A percentile compares a stretch with the other conserved stretches of the same genome.
phyloP scores from a whole-genome alignment of 139 green algal genomes.

The Medakamo hakoo region DNA sequence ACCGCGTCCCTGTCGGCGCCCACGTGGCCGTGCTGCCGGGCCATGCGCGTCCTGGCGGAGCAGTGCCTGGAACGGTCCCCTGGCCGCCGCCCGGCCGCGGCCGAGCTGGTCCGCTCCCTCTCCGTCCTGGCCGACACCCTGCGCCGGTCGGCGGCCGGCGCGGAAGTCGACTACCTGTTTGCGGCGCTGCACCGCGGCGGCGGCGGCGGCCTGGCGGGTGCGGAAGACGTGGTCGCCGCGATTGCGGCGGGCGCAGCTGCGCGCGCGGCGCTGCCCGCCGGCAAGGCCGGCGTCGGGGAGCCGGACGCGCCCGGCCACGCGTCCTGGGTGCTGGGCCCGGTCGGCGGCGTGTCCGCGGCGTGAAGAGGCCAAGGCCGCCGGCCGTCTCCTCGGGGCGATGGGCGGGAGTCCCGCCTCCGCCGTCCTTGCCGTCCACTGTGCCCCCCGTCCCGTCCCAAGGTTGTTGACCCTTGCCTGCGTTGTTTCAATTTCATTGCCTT shows the following conservation, averaged over 20 bases:
- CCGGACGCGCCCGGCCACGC: too few species aligned
- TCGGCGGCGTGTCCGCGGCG: too few species aligned
- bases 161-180: background rate
- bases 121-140: background rate
- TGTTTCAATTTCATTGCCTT: background rate
- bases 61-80: too few species aligned
- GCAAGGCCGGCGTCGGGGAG: background rate
- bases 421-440: too few species aligned
- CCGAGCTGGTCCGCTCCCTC: background rate
- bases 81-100: too few species aligned
- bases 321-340: too few species aligned
- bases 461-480: background rate
- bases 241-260: background rate
- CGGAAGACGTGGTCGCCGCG: background rate
- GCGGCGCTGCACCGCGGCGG: background rate
- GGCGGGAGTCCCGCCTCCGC: too few species aligned
- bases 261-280: too few species aligned
- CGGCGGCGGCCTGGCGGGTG: background rate
- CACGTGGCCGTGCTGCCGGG: background rate
- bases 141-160: too few species aligned
- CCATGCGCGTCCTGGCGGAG: background rate
- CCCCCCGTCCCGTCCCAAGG: background rate
- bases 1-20: background rate
- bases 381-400: too few species aligned
- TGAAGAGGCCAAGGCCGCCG: too few species aligned